These are phyloP conservation scores for Scleroderma citrinum DNA, from an alignment of 768 basidiomycete species.

Conservation along the genomic window DNA sequence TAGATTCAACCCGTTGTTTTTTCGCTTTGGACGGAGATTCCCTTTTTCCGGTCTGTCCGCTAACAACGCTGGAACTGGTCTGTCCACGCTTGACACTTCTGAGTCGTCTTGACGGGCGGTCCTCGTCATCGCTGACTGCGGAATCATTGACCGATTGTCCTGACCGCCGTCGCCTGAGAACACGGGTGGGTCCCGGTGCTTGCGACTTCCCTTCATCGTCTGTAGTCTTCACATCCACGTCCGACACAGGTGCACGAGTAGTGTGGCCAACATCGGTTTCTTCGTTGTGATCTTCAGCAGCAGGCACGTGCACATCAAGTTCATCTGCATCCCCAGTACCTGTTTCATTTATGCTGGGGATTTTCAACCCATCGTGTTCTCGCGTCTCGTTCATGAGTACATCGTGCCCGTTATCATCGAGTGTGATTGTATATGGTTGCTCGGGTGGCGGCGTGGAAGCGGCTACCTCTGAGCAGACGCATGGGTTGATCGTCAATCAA, in stretches of 20 bases:
- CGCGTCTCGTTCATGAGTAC: neutral
- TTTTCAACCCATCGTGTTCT: neutral
- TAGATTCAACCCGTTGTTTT: neutral
- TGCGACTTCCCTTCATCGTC: neutral
- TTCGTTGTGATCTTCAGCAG: neutral
- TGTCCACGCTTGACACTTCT: neutral
- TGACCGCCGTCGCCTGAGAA: neutral
- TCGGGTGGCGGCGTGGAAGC: neutral
- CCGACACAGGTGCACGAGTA: neutral
- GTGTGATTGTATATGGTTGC: neutral
- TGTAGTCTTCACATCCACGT: neutral
- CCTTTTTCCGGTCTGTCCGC: neutral
- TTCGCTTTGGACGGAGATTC: neutral
- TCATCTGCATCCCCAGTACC: slow-evolving; percentile 3
- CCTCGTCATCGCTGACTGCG: neutral
- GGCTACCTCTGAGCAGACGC: neutral
- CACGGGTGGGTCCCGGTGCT: neutral
- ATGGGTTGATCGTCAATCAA: neutral
- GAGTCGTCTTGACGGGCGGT: neutral
- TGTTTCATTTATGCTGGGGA: slow-evolving; percentile 2
- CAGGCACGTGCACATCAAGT: neutral
- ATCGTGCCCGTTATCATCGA: neutral
- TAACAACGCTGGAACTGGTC: neutral
- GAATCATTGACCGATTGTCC: neutral
- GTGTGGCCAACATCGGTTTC: neutral